Evolutionary conservation across 2,329 filamentous ascomycete species (phyloP).

Genomic region (Sordariomycetes sp.): DNA sequence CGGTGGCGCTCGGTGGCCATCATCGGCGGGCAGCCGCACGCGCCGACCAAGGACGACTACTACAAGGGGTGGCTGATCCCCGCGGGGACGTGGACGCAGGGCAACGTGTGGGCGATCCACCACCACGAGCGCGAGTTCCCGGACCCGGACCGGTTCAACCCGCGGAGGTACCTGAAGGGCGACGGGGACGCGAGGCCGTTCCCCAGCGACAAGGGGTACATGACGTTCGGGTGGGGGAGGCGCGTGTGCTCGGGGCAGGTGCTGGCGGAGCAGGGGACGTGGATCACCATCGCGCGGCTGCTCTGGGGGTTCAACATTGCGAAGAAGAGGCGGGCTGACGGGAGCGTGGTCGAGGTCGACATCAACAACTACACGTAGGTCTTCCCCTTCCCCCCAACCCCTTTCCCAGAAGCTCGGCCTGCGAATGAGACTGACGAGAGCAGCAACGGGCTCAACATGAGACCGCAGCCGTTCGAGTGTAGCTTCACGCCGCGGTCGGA

Average conservation of each 20-base stretch:
- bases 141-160: conserved; percentile 31
- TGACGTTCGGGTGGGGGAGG: conserved; percentile 47
- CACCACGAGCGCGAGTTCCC: conserved; percentile 25
- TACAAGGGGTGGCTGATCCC: conserved; percentile 40
- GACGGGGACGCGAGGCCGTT: conserved; percentile 30
- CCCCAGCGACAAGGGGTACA: conserved; percentile 36
- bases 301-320: conserved; percentile 46
- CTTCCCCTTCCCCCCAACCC: background rate
- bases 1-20: conserved; percentile 44
- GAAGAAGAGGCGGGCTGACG: conserved; percentile 22
- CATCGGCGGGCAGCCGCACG: conserved; percentile 38
- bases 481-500: conserved; percentile 37
- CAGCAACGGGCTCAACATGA: conserved; percentile 46
- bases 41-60: conserved; percentile 32
- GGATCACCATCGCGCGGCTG: conserved; percentile 44
- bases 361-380: conserved; percentile 37
- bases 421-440: background rate
- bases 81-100: conserved; percentile 34
- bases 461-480: conserved; percentile 43
- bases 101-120: conserved; percentile 31
- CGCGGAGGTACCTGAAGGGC: conserved; percentile 26
- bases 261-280: conserved; percentile 49
- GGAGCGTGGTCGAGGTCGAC: conserved; percentile 38
- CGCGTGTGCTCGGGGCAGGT: conserved; percentile 42
- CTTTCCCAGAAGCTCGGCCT: conserved; percentile 18